Base-by-base conservation (phyloP, 1,284 basidiomycete species). In the Tylopilus sp. region DNA sequence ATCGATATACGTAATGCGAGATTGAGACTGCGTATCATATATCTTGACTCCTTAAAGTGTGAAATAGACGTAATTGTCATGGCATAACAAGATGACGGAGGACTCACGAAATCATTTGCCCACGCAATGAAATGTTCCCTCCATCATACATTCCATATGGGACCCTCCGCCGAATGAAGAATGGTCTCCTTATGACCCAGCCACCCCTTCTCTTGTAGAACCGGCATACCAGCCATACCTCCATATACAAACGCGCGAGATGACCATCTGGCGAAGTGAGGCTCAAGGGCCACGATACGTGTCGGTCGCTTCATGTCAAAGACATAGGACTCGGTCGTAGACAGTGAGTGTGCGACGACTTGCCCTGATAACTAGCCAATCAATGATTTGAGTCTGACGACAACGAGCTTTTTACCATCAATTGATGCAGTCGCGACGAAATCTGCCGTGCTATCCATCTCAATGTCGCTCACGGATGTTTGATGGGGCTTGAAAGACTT, bases 261-360 rank as follows among this genome's bases (percentile, higher is more conserved):
- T 28, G 79, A 78, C 45, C 82, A 83, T 67, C 88, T 88, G 2
- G 88, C 83, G 57, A 96, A 99, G 53, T 85, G 80, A 3, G 96
- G 96, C 62, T 98, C 95, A 47, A 99, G 78, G 1, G 93, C 83
- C 29, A 99, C 77, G 5, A 88, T 87, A 4, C 91, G 84, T 78
- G 99, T 87, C 0, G 94, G 95, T 9, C 96, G 84, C 61, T 91
- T 91, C 73, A 95, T 83, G 69, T 99, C 89, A 64, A 96, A 95
- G 1, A 82, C 78, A 64, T 95, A 94, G 2, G 82, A 80, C 67
- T 97, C 93, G 0, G 86, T 74, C 0, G 85, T 85, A 4, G 85
- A 83, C 4, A 97, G 72, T 0, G 94, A 93, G 57, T 91, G 86
- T 40, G 98, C 85, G 48, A 91, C 83, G 48, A 96, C 88, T 72